Percentiles rank a stretch among this genome's conserved stretches.
Conservation (phyloP, 495 filamentous ascomycete species). For the Collariella sp. region DNA sequence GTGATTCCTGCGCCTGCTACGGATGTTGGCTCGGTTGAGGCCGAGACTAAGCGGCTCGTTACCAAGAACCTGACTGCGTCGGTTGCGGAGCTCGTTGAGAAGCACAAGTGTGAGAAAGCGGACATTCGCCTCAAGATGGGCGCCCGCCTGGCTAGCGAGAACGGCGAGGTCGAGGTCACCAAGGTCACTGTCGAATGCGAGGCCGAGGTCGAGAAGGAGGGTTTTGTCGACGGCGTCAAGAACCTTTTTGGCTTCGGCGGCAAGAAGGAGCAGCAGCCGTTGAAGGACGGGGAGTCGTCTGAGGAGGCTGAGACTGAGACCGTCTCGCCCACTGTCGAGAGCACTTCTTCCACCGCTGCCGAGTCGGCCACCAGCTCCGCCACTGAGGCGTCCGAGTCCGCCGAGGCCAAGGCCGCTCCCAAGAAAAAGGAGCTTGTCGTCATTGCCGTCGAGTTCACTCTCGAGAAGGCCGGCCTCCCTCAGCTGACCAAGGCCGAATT, state of each 20-base stretch:
- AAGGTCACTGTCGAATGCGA: constrained; percentile 77
- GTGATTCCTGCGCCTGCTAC: constrained; percentile 41
- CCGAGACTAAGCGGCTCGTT: constrained; percentile 46
- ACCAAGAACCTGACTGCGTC: constrained; percentile 80
- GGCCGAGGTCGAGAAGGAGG: constrained; percentile 64
- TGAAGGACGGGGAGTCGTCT: constrained; percentile 49
- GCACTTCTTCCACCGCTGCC: constrained; percentile 30
- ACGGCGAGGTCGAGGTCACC: constrained; percentile 77
- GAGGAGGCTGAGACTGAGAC: constrained; percentile 44
- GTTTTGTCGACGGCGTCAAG: constrained; percentile 85
- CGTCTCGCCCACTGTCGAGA: constrained; percentile 37
- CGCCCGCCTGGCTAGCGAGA: constrained; percentile 58
- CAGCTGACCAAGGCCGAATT: constrained; percentile 49
- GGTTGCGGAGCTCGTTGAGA: constrained; percentile 62
- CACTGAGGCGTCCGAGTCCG: constrained; percentile 33
- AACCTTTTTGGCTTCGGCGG: constrained; percentile 87
- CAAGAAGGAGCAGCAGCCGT: constrained; percentile 73
- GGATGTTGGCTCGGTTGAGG: constrained; percentile 31
- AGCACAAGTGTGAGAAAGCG: constrained; percentile 62
- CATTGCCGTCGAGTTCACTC: constrained; percentile 58
- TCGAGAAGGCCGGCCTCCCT: constrained; percentile 54
- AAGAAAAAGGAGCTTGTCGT: constrained; percentile 61
- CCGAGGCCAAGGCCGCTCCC: constrained; percentile 33
- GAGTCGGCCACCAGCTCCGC: constrained; percentile 36
- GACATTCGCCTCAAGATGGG: constrained; percentile 75